These are phyloP conservation scores for Penicillium expansum DNA, from an alignment of 2,329 filamentous ascomycete species.

Conservation along the genomic window DNA sequence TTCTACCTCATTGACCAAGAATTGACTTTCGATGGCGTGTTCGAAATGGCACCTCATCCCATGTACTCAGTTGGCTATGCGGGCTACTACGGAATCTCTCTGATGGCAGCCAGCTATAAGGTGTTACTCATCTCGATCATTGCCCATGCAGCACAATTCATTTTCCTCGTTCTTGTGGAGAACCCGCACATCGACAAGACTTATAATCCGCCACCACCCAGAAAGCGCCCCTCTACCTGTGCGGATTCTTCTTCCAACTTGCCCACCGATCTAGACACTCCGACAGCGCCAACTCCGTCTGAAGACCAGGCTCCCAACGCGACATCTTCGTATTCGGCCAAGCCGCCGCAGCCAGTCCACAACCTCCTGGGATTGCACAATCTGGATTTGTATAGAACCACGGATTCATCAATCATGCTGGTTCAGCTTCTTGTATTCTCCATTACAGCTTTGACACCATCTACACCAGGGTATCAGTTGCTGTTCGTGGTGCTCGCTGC, in stretches of 20 bases:
- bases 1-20: constrained; percentile 98
- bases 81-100: constrained; percentile 95
- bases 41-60: constrained; percentile 97
- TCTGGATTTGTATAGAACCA: constrained; percentile 82
- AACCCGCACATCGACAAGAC: constrained; percentile 98
- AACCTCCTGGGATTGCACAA: constrained; percentile 80
- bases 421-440: constrained; percentile 72
- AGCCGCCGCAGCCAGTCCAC: constrained; percentile 68
- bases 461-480: constrained; percentile 69
- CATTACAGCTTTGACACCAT: constrained; percentile 72
- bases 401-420: constrained; percentile 77
- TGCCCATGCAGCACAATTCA: constrained; percentile 90
- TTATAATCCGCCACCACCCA: constrained; percentile 83
- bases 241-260: constrained; percentile 30
- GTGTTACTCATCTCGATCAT: constrained; percentile 95
- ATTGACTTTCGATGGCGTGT: constrained; percentile 96
- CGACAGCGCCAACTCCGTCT: constrained; percentile 33
- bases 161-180: constrained; percentile 86
- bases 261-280: constrained; percentile 31
- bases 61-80: constrained; percentile 99
- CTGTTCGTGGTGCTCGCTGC: constrained; percentile 79
- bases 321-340: constrained; percentile 42
- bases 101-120: constrained; percentile 97
- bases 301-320: constrained; percentile 39
- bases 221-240: constrained; percentile 47